Base-by-base conservation (phyloP, 306 rosid genomes). In the Trifolium repens region DNA sequence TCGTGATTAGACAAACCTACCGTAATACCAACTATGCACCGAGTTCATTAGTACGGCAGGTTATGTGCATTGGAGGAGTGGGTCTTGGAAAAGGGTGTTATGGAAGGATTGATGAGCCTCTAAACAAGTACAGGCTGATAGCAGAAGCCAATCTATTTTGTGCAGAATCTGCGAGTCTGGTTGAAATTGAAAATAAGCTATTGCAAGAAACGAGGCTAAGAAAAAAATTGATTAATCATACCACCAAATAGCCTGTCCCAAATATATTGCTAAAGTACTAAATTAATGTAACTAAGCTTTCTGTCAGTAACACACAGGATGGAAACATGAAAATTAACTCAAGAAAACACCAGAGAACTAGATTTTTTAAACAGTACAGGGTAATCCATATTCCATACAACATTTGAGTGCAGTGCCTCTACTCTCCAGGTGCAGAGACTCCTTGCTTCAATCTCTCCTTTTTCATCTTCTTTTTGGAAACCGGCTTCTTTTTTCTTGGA, bases 341-440 rank as follows among this genome's bases (percentile, higher is more conserved):
- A 70, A 34, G 62, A 39, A 39, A 39, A 68, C 78, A 72, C 72
- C 78, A 80, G 46, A 77, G 65, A 67, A 73, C 44, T 54, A 78
- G 61, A 77, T 62, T 80, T 19, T 73, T 61, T 17, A 0, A 74
- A 53, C 77, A 83, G 71, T 77, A 83, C 55, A 69, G 72, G 58
- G 83, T 71, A 72, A 81, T 79, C 43, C 44, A 32, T 5, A 61
- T 15, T 32, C 42, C 76, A 60, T 69, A 77, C 46, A 61, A 70
- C 57, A 42, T 53, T 50, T 42, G 59, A 71, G 74, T 47, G 61
- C 61, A 59, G n/a, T 32, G 77, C 55, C 19, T 67, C 81, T 87
- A 96, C 84, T 96, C 99, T 81, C 99, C 99, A 34, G 99, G 99
- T 67, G 97, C 99, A 79, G 99, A 92, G 69, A 92, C 85, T 9